A percentile compares a stretch with the other conserved stretches of the same genome.
Conservation (phyloP, 2,329 filamentous ascomycete genomes). For the Dichotomopilus funicola region DNA sequence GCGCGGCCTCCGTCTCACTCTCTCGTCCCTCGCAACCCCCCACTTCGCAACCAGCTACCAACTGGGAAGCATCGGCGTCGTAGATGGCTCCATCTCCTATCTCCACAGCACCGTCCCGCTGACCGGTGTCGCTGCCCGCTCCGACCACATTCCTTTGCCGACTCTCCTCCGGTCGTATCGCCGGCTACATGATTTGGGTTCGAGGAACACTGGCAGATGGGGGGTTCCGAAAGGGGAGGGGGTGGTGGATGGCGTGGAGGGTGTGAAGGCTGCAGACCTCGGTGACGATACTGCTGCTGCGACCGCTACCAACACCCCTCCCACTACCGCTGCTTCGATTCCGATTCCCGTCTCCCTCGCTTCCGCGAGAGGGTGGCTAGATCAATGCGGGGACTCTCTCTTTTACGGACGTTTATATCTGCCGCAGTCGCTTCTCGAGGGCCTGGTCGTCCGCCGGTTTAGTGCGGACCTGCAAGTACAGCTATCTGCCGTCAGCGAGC, state of each 20-base stretch:
- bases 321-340: conserved; percentile 15
- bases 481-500: conserved; percentile 70
- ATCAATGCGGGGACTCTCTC: conserved; percentile 45
- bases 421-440: conserved; percentile 79
- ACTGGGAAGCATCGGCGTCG: conserved; percentile 79
- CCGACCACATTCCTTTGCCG: conserved; percentile 67
- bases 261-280: too few relatives aligned
- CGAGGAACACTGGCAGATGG: conserved; percentile 19
- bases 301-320: conserved; percentile 18
- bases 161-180: conserved; percentile 77
- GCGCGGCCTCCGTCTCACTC: conserved; percentile 72
- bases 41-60: conserved; percentile 95
- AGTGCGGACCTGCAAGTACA: conserved; percentile 73
- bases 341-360: too few relatives aligned
- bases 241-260: not conserved
- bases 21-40: conserved; percentile 85
- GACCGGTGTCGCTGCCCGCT: conserved; percentile 57
- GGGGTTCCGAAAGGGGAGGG: conserved; percentile 10
- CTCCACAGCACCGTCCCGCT: conserved; percentile 86
- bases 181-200: conserved; percentile 59
- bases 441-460: conserved; percentile 71
- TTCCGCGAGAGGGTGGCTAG: not conserved
- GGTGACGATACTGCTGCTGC: too few relatives aligned
- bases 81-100: conserved; percentile 96
- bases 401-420: conserved; percentile 76